Evolutionary conservation across 2,329 filamentous ascomycete species (phyloP).

Genomic region (Alternaria panax): DNA sequence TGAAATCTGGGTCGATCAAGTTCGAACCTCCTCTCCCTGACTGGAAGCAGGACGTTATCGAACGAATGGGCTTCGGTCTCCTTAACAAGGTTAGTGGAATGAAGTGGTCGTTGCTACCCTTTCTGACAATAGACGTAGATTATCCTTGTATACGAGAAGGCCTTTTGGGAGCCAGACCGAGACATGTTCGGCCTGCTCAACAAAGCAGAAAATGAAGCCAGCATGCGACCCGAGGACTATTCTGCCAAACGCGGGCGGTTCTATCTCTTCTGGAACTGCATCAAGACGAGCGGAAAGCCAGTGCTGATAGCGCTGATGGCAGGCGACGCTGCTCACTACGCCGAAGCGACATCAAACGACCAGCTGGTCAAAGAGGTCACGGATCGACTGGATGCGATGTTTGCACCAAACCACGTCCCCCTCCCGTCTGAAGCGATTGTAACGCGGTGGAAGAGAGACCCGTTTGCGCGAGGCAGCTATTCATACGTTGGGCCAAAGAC

Average conservation of each 20-base stretch:
- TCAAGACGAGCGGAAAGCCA: conserved; percentile 83
- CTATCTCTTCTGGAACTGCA: conserved; percentile 97
- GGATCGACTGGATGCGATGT: conserved; percentile 77
- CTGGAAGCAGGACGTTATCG: conserved; percentile 83
- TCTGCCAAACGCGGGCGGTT: conserved; percentile 82
- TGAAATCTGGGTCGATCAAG: conserved; percentile 81
- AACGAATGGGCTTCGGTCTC: conserved; percentile 87
- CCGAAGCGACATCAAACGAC: conserved; percentile 77
- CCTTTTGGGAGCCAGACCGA: conserved; percentile 88
- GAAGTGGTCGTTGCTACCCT: background rate
- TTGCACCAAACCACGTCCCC: conserved; percentile 69
- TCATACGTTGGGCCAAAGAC: conserved; percentile 89
- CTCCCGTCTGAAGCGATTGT: conserved; percentile 84
- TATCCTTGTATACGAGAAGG: conserved; percentile 83
- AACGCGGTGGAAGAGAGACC: conserved; percentile 90
- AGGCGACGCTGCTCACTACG: conserved; percentile 89
- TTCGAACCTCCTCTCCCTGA: conserved; percentile 90
- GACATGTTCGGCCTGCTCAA: conserved; percentile 95
- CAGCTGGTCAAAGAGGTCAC: conserved; percentile 83
- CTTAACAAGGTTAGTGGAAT: conserved; percentile 76
- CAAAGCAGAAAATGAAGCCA: conserved; percentile 72
- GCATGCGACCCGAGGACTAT: conserved; percentile 82
- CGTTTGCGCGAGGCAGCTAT: conserved; percentile 92
- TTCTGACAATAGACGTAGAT: conserved; percentile 55
- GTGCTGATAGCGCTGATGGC: conserved; percentile 94